Conservation (phyloP, 1,284 basidiomycete genomes). For the Phellopilus nigrolimitatus region DNA sequence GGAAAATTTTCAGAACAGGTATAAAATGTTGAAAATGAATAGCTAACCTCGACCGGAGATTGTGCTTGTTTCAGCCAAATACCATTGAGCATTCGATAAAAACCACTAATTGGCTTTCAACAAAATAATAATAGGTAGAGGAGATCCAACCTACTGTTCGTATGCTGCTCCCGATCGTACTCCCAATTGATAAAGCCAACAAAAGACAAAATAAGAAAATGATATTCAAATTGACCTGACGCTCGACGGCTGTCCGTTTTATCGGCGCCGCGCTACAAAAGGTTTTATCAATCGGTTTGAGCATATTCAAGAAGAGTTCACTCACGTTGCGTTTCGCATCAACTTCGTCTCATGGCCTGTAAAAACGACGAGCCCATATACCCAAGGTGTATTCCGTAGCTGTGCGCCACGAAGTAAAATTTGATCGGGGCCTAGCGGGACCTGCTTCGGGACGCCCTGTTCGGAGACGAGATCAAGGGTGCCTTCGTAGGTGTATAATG, state of each 20-base stretch:
- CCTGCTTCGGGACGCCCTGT: slow-evolving; percentile 64
- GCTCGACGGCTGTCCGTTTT: slow-evolving; percentile 94
- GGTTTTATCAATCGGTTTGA: slow-evolving; percentile 12
- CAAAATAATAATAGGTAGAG: not conserved
- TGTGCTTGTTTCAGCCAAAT: slow-evolving; percentile 58
- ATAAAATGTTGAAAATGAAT: not conserved
- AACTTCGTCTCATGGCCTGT: slow-evolving; percentile 99
- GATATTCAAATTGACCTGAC: slow-evolving; percentile 95
- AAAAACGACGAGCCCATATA: slow-evolving; percentile 91
- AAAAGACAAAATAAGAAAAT: slow-evolving; percentile 93
- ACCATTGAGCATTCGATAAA: slow-evolving; percentile 81
- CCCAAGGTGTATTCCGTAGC: slow-evolving; percentile 94
- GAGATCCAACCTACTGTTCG: slow-evolving; percentile 43
- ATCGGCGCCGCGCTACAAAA: slow-evolving; percentile 79
- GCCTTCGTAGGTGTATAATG: slow-evolving; percentile 93
- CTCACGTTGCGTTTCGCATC: slow-evolving; percentile 93
- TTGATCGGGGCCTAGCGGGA: slow-evolving; percentile 94
- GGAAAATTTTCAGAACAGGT: slow-evolving; percentile 10
- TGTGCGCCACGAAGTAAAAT: slow-evolving; percentile 93
- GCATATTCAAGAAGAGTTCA: slow-evolving; percentile 19
- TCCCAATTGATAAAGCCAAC: slow-evolving; percentile 83
- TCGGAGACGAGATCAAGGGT: slow-evolving; percentile 65
- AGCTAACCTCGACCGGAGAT: slow-evolving; percentile 57
- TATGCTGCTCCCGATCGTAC: slow-evolving; percentile 89
- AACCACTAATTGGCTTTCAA: slow-evolving; percentile 54